These are phyloP conservation scores for Strobilomyces echinocephalus DNA, from an alignment of 768 basidiomycete species.

Conservation along the genomic window DNA sequence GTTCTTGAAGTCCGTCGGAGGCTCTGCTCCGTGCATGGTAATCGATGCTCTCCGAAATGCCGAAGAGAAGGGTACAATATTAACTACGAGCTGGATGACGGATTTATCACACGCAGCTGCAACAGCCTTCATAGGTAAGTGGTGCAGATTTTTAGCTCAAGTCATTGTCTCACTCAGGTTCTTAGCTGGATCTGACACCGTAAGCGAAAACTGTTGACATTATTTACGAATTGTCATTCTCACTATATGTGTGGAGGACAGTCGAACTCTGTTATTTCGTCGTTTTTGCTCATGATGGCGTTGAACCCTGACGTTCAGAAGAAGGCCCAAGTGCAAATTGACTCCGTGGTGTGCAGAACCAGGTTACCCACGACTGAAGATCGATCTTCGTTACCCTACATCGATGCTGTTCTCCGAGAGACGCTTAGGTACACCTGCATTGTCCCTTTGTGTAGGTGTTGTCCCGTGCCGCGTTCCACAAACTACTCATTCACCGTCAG, in stretches of 20 bases:
- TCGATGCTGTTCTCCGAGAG: background rate
- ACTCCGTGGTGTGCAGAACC: conserved; percentile 10
- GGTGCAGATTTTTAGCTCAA: background rate
- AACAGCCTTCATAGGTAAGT: conserved; percentile 16
- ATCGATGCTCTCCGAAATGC: conserved; percentile 13
- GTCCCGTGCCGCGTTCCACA: background rate
- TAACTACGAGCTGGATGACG: conserved; percentile 4
- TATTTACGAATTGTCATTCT: background rate
- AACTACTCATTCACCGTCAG: conserved; percentile 3
- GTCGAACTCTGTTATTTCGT: conserved; percentile 23
- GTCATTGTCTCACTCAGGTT: background rate
- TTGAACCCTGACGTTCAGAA: conserved; percentile 11
- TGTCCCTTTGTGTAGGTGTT: conserved; percentile 13
- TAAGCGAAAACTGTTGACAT: background rate
- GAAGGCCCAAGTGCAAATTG: conserved; percentile 23
- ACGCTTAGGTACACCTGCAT: conserved; percentile 4
- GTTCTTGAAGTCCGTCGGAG: conserved; percentile 4
- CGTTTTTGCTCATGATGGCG: conserved; percentile 20
- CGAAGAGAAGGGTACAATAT: conserved; percentile 5
- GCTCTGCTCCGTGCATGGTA: conserved; percentile 14
- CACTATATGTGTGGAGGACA: conserved; percentile 2
- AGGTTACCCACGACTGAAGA: conserved; percentile 16
- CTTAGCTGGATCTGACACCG: conserved; percentile 21
- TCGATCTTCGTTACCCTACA: conserved; percentile 8
- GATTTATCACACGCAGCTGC: conserved; percentile 22